Base-by-base conservation (phyloP, 2,329 filamentous ascomycete species). In the Microdochium paspali region DNA sequence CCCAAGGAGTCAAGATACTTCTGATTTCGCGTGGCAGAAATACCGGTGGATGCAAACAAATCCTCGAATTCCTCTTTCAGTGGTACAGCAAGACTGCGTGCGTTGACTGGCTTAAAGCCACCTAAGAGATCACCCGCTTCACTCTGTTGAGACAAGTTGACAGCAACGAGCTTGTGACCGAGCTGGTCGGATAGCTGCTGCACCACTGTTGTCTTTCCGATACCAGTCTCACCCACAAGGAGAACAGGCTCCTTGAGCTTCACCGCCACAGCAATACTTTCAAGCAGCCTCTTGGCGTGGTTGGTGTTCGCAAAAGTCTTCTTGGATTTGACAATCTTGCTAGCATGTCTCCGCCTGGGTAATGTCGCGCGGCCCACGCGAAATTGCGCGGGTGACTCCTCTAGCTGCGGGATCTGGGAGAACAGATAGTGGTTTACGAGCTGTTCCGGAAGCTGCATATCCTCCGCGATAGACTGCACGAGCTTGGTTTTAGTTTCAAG, bases 141-240 rank as follows among this genome's bases (percentile, higher is more conserved):
- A 59, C 90, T 97, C 63, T 99, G 94, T 62, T 98, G 94, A 0
- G 93, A 98, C 61, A 99, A 66, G 61, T 99, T 99, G 60, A 98
- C 90, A 2, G 90, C 88, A 0, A 90, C 86, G 12, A 99, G 77
- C 57, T 88, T 94, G 60, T 90, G 86, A 1, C 90, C 88, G 24
- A 96, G 75, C 3, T 85, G 78, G 49, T 86, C 83, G 0, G 93
- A 90, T 48, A 99, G 73, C 61, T 96, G 90, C 63, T 99, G 93
- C 13, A 98, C 84, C 24, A 93, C 87, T 0, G 93, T 95, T 0
- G 93, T 99, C 68, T 99, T 99, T 58, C 93, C 93, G 45, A 95
- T 96, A 71, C 93, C 93, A 7, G 93, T 99, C 69, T 99, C 93
- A 61, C 93, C 93, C n/a, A 99, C 93, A 24, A 99, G 79, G 18